Evolutionary conservation across 116 monocot species (phyloP).

Genomic region (Dioscorea cayenensis): DNA sequence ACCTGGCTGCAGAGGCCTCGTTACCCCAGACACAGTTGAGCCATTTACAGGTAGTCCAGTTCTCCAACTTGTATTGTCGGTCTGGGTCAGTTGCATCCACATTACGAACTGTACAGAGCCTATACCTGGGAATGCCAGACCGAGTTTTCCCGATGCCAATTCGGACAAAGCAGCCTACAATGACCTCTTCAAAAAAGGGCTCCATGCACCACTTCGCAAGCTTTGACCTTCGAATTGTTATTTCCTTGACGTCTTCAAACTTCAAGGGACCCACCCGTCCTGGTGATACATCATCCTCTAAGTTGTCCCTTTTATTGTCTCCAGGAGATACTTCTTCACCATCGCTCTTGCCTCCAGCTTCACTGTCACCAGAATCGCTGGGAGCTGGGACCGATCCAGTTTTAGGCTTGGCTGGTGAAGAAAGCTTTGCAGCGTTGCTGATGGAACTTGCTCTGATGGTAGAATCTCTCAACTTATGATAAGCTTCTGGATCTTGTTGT

Average conservation of each 20-base stretch:
- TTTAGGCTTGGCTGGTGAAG: slow-evolving; percentile 47
- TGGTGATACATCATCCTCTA: slow-evolving; percentile 50
- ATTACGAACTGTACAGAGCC: slow-evolving; percentile 74
- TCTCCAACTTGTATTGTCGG: slow-evolving; percentile 70
- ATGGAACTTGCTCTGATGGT: background rate
- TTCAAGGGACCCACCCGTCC: slow-evolving; percentile 36
- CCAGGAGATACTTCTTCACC: slow-evolving; percentile 20
- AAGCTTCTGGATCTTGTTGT: slow-evolving; percentile 69
- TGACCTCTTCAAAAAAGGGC: slow-evolving; percentile 89
- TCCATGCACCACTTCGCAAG: slow-evolving; percentile 97
- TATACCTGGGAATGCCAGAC: slow-evolving; percentile 51
- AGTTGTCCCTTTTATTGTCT: slow-evolving; percentile 36
- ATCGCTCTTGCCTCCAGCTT: slow-evolving; percentile 34
- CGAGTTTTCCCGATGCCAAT: slow-evolving; percentile 66
- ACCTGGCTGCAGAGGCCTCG: slow-evolving; percentile 66
- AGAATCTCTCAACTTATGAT: slow-evolving; percentile 40
- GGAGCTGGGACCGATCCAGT: slow-evolving; percentile 13
- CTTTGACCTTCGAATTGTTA: slow-evolving; percentile 78
- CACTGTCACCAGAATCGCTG: slow-evolving; percentile 59
- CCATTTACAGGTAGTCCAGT: slow-evolving; percentile 64
- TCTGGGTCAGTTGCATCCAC: slow-evolving; percentile 78
- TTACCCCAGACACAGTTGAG: slow-evolving; percentile 77
- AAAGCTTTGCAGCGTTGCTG: slow-evolving; percentile 11
- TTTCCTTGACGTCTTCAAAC: slow-evolving; percentile 73
- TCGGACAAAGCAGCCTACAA: slow-evolving; percentile 82